Evolutionary conservation across 108 stramenopile species (phyloP).

Genomic region (Stephanodiscus minutulus): DNA sequence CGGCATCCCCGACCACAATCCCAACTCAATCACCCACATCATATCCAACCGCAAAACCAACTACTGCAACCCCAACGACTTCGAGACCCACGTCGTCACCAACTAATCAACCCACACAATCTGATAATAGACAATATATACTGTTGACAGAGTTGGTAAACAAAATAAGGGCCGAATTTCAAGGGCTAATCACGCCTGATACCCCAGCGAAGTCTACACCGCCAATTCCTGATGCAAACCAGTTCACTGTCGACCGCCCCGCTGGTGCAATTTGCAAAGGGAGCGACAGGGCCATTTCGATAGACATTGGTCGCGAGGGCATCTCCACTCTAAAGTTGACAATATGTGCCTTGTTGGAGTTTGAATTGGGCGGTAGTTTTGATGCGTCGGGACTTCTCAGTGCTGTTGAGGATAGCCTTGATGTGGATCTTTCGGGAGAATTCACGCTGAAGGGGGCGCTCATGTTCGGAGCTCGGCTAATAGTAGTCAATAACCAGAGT

Average conservation of each 20-base stretch:
- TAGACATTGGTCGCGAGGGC: conserved; percentile 7
- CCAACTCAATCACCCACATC: not conserved
- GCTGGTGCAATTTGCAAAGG: conserved; percentile 14
- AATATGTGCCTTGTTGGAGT: conserved; percentile 29
- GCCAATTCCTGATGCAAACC: conserved; percentile 13
- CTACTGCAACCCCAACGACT: not conserved
- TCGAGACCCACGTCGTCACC: too few species aligned
- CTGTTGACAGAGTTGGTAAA: conserved; percentile 8
- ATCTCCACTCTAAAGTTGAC: conserved; percentile 8
- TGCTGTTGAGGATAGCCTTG: conserved; percentile 12
- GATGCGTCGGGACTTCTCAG: conserved; percentile 15
- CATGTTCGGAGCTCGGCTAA: conserved; percentile 12
- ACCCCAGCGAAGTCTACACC: not conserved
- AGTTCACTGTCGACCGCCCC: not conserved
- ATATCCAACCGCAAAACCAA: not conserved
- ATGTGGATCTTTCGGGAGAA: conserved; percentile 2
- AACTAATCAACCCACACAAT: not conserved
- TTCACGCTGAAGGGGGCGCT: conserved; percentile 3
- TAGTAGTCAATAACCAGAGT: not conserved
- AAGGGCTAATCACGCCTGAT: conserved; percentile 14
- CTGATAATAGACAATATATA: not conserved
- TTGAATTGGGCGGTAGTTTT: conserved; percentile 18
- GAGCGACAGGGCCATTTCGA: conserved; percentile 11
- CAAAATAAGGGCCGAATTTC: conserved; percentile 20
- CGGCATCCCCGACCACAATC: not conserved